Evolutionary conservation across 257 asterid species (phyloP), one percentile per base, ranked within the genome.

Genomic region (Solanum piurae): DNA sequence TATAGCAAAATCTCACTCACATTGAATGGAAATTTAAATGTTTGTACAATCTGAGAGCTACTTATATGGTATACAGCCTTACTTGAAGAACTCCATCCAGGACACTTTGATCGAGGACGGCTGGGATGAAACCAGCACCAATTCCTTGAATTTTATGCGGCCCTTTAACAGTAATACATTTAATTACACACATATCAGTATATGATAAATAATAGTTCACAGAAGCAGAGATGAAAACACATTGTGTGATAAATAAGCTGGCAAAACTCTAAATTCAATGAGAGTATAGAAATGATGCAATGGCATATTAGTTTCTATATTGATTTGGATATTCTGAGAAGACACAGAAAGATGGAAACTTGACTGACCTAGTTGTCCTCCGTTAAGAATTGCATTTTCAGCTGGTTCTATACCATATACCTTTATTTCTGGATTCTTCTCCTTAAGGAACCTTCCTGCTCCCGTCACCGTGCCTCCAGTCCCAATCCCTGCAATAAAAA

Each of bases 391-490:
- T 84, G 94, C 90, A 86, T 88, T 92, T 86, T 92, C 94, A 44
- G 90, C 10, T n/a, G 94, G 94, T 87, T 92, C 94, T 86, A 92
- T 40, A 40, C 94, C 94, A 84, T 86, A 92, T 49, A 92, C 88
- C 91, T 92, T 88, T 33, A 91, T 88, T n/a, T 88, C 84, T 83
- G 90, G 85, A 87, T 42, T 42, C 49, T 42, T 42, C 64, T 23
- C 46, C 27, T 44, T 44, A 58, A 92, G 92, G 88, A 88, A 92
- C 87, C 75, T 88, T 86, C 94, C 94, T n/a, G 92, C 93, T 31
- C 94, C 94, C 21, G 93, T 91, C 86, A 92, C 87, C 29, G 94
- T 91, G 83, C 94, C 94, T 62, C 94, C 94, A 3, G 94, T 92
- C 46, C 94, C 94, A 72, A 92, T 92, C 86, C 93, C 94, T 12